These are phyloP conservation scores for Brassica nigra DNA, from an alignment of 345 rosid species.

Conservation along the genomic window DNA sequence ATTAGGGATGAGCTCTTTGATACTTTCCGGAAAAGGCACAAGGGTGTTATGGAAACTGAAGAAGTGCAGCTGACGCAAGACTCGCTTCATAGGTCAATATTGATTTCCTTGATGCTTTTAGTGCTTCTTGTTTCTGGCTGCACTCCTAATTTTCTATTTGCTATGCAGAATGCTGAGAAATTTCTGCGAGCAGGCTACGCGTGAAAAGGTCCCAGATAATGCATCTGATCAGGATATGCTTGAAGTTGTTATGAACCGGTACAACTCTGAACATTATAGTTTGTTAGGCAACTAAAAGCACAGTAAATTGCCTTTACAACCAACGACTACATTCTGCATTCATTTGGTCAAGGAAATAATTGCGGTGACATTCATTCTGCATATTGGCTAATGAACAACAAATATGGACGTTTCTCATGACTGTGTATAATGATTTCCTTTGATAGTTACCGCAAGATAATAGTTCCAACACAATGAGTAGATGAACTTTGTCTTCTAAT, in stretches of 20 bases:
- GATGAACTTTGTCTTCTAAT: slow-evolving; percentile 18
- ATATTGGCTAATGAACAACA: background rate
- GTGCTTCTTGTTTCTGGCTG: background rate
- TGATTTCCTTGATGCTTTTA: slow-evolving; percentile 12
- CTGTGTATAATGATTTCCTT: slow-evolving; percentile 4
- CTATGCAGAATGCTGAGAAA: slow-evolving; percentile 79
- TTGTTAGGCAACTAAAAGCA: slow-evolving; percentile 27
- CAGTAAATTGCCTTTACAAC: background rate
- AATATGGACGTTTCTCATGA: slow-evolving; percentile 1
- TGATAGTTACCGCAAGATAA: slow-evolving; percentile 2
- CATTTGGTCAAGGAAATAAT: background rate
- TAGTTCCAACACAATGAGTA: background rate
- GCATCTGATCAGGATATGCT: slow-evolving; percentile 93
- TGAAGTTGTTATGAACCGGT: slow-evolving; percentile 91
- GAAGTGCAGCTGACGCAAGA: slow-evolving; percentile 86
- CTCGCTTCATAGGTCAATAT: slow-evolving; percentile 75
- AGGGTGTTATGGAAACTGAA: slow-evolving; percentile 84
- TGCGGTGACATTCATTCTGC: background rate
- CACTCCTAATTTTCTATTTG: slow-evolving; percentile 19
- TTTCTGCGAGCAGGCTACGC: slow-evolving; percentile 81
- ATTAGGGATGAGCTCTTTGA: slow-evolving; percentile 95
- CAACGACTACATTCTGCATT: background rate
- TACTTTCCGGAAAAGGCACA: slow-evolving; percentile 90
- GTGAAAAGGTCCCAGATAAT: slow-evolving; percentile 65
- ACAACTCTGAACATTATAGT: slow-evolving; percentile 25